These are phyloP conservation scores for Henckelia pumila DNA, from an alignment of 257 asterid species.

Conservation along the genomic window DNA sequence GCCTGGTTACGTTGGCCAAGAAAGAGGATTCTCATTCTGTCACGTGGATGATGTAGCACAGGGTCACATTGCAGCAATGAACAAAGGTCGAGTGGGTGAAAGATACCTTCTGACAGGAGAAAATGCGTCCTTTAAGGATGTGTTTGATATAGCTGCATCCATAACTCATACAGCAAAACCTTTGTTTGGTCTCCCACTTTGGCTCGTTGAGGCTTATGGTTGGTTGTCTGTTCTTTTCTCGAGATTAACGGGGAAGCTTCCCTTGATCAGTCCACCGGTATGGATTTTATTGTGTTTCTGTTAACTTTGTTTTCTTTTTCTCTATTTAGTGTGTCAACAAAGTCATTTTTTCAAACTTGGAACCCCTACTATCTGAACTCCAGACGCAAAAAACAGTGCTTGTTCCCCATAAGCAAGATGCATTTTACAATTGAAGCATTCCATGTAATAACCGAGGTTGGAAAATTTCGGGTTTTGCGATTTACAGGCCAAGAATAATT, in stretches of 20 bases:
- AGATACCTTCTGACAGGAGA: slow-evolving; percentile 93
- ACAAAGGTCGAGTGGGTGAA: slow-evolving; percentile 67
- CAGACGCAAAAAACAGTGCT: no score
- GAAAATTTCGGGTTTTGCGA: not conserved
- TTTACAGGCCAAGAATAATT: no score
- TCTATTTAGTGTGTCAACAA: not conserved
- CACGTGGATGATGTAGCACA: slow-evolving; percentile 87
- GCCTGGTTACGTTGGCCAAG: slow-evolving; percentile 83
- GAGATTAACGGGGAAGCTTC: slow-evolving; percentile 82
- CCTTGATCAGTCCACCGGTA: slow-evolving; percentile 93
- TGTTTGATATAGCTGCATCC: slow-evolving; percentile 68
- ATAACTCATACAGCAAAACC: slow-evolving; percentile 73
- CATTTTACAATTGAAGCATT: not conserved
- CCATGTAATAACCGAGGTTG: not conserved
- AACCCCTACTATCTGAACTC: not conserved
- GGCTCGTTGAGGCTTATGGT: slow-evolving; percentile 54
- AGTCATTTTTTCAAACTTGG: not conserved
- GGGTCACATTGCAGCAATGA: slow-evolving; percentile 83
- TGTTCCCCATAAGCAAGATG: no score
- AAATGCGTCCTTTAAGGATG: slow-evolving; percentile 79
- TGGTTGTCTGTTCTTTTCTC: slow-evolving; percentile 60
- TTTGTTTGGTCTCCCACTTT: slow-evolving; percentile 54
- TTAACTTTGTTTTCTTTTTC: no score
- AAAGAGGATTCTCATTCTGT: slow-evolving; percentile 62
- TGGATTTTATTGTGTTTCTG: slow-evolving; percentile 23